Conservation (phyloP, 306 rosid genomes). For the Gynostemma pentaphyllum region DNA sequence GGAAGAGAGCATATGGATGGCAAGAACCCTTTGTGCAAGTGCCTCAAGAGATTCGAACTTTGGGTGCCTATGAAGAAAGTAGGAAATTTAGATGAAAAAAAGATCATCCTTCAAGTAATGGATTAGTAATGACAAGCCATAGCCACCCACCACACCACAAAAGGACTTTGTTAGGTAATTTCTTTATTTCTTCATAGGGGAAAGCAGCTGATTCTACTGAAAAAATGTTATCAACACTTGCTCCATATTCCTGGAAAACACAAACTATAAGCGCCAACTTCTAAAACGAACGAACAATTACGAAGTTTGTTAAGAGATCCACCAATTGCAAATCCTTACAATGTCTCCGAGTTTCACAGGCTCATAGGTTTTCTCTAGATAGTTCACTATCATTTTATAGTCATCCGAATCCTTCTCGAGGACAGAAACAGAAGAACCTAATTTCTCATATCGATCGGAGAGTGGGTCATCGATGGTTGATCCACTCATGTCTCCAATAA, state of each 20-base stretch:
- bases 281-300: background rate
- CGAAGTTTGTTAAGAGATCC: background rate
- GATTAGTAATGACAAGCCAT: background rate
- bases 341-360: constrained; percentile 62
- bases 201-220: constrained; percentile 33
- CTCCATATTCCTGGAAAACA: constrained; percentile 56
- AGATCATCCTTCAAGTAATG: background rate
- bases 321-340: constrained; percentile 22
- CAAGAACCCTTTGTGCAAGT: constrained; percentile 65
- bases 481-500: constrained; percentile 69
- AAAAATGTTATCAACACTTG: constrained; percentile 51
- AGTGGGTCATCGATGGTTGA: constrained; percentile 66
- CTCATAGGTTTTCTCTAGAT: constrained; percentile 64
- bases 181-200: constrained; percentile 57
- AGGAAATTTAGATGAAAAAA: background rate
- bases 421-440: constrained; percentile 53
- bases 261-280: background rate
- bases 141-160: constrained; percentile 71
- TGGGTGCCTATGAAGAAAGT: constrained; percentile 34
- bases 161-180: constrained; percentile 65
- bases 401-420: constrained; percentile 47
- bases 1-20: constrained; percentile 70
- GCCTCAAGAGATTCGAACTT: constrained; percentile 74
- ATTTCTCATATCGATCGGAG: constrained; percentile 44
- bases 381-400: constrained; percentile 63